A percentile compares a stretch with the other conserved stretches of the same genome.
Conservation (phyloP, 2,329 filamentous ascomycete species). For the Albifimbria verrucaria region DNA sequence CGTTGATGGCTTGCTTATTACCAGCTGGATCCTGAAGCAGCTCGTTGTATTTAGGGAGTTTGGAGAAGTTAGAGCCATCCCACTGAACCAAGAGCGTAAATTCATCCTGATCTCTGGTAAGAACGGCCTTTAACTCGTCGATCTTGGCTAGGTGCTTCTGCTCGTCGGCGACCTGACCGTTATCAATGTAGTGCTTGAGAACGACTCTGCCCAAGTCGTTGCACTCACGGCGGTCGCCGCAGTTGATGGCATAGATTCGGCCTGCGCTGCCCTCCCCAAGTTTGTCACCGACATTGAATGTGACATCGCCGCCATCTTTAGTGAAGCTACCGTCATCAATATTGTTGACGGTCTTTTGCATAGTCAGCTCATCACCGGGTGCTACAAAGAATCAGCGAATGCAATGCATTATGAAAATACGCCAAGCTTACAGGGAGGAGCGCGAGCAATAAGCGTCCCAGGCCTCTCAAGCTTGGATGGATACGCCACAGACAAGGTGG, state of each 20-base stretch:
- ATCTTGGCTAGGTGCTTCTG: neutral
- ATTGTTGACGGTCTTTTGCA: neutral
- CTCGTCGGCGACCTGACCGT: neutral
- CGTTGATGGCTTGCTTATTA: neutral
- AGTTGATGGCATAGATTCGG: neutral
- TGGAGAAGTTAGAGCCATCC: neutral
- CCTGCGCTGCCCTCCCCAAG: neutral
- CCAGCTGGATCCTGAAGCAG: neutral
- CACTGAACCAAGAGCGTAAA: neutral
- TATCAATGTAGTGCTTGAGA: neutral
- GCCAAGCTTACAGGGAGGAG: neutral
- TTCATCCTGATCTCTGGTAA: neutral
- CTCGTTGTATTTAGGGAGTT: neutral
- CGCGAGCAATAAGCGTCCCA: neutral
- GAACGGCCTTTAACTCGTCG: neutral
- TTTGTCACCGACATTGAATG: neutral
- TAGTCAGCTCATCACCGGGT: neutral
- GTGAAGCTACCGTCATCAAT: neutral
- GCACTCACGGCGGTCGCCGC: neutral
- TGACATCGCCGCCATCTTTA: neutral
- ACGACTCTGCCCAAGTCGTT: neutral
- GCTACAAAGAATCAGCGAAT: neutral
- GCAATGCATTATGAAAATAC: neutral
- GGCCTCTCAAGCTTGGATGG: neutral
- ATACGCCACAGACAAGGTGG: neutral